Conservation (phyloP, 495 filamentous ascomycete genomes). For the Aspergillus cavernicola region DNA sequence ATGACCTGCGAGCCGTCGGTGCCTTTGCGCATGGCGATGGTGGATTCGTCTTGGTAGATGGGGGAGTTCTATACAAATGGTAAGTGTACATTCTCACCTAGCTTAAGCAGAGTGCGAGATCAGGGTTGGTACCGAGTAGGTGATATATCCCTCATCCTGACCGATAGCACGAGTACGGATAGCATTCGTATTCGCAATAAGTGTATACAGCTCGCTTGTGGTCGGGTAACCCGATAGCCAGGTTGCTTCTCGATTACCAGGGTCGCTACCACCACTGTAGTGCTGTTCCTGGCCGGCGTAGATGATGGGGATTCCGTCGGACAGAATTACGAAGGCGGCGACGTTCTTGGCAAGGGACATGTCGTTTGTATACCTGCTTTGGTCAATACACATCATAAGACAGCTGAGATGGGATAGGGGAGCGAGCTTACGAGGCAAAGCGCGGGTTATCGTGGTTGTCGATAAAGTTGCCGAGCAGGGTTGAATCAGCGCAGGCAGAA, state of each 20-base stretch:
- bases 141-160: slow-evolving; percentile 7
- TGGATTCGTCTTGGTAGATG: slow-evolving; percentile 53
- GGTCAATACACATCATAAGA: not conserved
- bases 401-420: slow-evolving; percentile 24
- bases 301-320: slow-evolving; percentile 63
- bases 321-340: slow-evolving; percentile 67
- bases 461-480: slow-evolving; percentile 66
- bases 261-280: slow-evolving; percentile 59
- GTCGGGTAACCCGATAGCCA: slow-evolving; percentile 66
- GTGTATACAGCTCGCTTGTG: slow-evolving; percentile 13
- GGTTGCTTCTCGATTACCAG: slow-evolving; percentile 69
- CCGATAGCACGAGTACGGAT: slow-evolving; percentile 18
- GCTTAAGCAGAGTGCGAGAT: no score
- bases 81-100: no score
- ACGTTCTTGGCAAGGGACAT: slow-evolving; percentile 60
- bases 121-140: no score
- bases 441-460: slow-evolving; percentile 79
- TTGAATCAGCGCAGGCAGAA: slow-evolving; percentile 53
- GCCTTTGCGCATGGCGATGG: slow-evolving; percentile 66
- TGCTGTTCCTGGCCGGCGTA: slow-evolving; percentile 76
- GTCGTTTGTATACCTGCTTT: slow-evolving; percentile 43
- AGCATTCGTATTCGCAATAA: slow-evolving; percentile 11
- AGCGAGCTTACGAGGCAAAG: slow-evolving; percentile 54
- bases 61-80: slow-evolving; percentile 44
- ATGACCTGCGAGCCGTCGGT: slow-evolving; percentile 50